Base-by-base conservation (phyloP, 495 filamentous ascomycete species). In the Letharia lupina region DNA sequence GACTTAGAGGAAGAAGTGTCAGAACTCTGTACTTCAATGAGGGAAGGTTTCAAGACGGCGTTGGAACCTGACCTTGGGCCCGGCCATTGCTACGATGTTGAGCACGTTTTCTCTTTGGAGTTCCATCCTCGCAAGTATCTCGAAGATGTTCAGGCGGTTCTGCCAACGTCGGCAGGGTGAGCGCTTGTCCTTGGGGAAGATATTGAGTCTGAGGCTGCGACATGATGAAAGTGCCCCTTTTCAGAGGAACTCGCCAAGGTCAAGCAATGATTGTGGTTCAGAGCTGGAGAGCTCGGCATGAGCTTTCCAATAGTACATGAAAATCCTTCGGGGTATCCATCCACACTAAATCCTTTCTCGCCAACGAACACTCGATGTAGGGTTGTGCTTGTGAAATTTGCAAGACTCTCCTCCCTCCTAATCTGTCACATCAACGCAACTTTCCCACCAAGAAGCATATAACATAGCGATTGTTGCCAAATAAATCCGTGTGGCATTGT, bases 91-190 rank as follows among this genome's bases (percentile, higher is more conserved):
- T 35, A 35, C 31, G 31, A 56, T 18, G 5, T 35, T 18, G 52
- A 35, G 31, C 6, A 35, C 31, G 52, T 9, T n/a, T 35, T 56
- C 6, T 33, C 2, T 16, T 18, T 56, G 31, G 52, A 56, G 8
- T 56, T 56, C 13, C 52, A 56, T 56, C 52, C 52, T 56, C 52
- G 52, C 13, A 56, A 56, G 52, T 31, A 56, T 35, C 28, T 33
- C 13, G 52, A 56, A 35, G 28, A 56, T 8, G 52, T 56, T 16
- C 31, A 35, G 15, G 52, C 52, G 16, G 31, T 28, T 33, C 50
- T 54, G 28, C 7, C 23, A 12, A 7, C 9, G 10, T 31, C 50
- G 1, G 28, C 13, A 28, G 13, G 5, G 23, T 31, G 35, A 56
- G 52, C 52, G 31, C 28, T 56, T 56, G 52, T 20, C 31, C 52